Base-by-base conservation (phyloP, 768 basidiomycete species). In the Leucosporidium scottii region DNA sequence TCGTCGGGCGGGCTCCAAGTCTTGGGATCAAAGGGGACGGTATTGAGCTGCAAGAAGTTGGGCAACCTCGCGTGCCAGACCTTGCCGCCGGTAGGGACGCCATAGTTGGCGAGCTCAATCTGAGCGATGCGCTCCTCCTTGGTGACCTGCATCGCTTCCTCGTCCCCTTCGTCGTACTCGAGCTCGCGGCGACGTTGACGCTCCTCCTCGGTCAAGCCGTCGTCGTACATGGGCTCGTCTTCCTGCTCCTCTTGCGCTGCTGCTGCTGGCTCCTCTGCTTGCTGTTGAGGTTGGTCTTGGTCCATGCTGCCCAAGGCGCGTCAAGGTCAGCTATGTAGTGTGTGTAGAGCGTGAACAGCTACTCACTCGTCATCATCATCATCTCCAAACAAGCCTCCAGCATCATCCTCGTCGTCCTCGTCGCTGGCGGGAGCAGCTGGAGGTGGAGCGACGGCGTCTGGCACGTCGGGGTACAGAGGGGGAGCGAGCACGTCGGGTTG, bases 31-130 rank as follows among this genome's bases (percentile, higher is more conserved):
- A 90, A 99, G 0, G 94, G 91, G 70, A 88, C 88, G 2, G 90
- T 84, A 74, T 93, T 90, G 61, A 96, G 83, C 75, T 88, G 87
- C 65, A 99, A 86, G 76, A 90, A 96, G 76, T 90, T 90, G n/a
- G 94, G 96, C 77, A 96, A 85, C 91, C 91, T 59, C 20, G 75
- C 86, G 81, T 77, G 93, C 93, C 76, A 88, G 84, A 63, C 86
- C 87, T 77, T 93, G 88, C 66, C 65, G 49, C 64, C 61, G 4
- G 60, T 39, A 2, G 69, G 66, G 6, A 66, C 54, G 5, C 66
- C 30, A 39, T 58, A 58, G 64, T 94, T 93, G n/a, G 91, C 92
- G 73, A 96, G 86, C 36, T 84, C 81, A 55, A 91, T 85, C 60
- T 86, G 84, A 82, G 55, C 77, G 64, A 73, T 75, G 1, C 60